Evolutionary conservation across 2,329 filamentous ascomycete species (phyloP), one percentile per base, ranked within the genome.

Genomic region (Colletotrichum sp.): DNA sequence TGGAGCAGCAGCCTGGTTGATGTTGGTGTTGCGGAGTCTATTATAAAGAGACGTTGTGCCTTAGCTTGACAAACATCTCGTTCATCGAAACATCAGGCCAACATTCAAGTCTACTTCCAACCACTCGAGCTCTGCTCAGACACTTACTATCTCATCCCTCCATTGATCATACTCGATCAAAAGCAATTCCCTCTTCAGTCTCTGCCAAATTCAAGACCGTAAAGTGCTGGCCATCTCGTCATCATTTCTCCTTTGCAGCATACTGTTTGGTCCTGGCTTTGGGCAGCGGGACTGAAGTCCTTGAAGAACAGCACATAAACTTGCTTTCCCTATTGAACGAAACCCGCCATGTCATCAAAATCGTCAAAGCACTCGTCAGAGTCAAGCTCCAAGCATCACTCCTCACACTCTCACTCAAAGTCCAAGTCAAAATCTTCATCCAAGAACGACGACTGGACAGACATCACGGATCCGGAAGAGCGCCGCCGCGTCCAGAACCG

Each of bases 401-500:
- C 79, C 29, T 78, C 80, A 8, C 88, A 85, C 70, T 80, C 82
- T 64, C 89, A 87, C 27, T 78, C 80, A 8, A 88, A 85, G 72
- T 79, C 82, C 65, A 89, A 87, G 77, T 82, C 86, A 7, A 85
- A 85, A 78, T 80, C 80, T 52, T 52, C 44, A 36, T 65, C 83
- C 27, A 89, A 88, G 78, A 86, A 86, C 4, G 89, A 94, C 78
- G 91, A 95, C 84, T 96, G 94, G 94, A 88, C 90, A 32, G 90
- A 93, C 1, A 89, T 95, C 59, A 90, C 90, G 8, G 93, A 95
- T 79, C 93, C 93, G 0, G 92, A 92, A 76, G 93, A 95, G 85
- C 89, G 94, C 81, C 88, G 94, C 77, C 92, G 93, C 76, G 93
- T 95, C 67, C 94, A 96, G 82, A 96, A 96, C 82, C 90, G 93